Evolutionary conservation across 192 early-diverging fungal species (phyloP).

Genomic region (Cladochytrium replicatum): DNA sequence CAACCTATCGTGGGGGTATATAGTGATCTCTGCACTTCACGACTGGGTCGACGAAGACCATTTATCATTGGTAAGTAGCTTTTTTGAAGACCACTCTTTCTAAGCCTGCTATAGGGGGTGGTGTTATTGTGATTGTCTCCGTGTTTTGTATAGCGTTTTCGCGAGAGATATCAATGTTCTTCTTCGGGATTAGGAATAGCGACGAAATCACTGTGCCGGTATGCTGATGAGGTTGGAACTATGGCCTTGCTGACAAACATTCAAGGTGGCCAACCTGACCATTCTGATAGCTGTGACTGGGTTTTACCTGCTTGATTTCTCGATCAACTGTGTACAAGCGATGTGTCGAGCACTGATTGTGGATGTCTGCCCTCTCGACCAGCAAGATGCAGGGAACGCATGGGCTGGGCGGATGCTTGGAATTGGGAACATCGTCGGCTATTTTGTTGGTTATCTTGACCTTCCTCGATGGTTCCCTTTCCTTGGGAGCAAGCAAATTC

Average conservation of each 20-base stretch:
- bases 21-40: slow-evolving; percentile 63
- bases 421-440: slow-evolving; percentile 73
- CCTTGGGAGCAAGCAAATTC: slow-evolving; percentile 65
- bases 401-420: slow-evolving; percentile 83
- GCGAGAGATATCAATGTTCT: slow-evolving; percentile 35
- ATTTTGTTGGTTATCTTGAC: slow-evolving; percentile 76
- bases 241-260: slow-evolving; percentile 25
- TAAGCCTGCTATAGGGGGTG: slow-evolving; percentile 41
- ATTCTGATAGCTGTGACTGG: slow-evolving; percentile 64
- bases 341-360: slow-evolving; percentile 75
- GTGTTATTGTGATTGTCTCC: slow-evolving; percentile 47
- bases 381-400: slow-evolving; percentile 73
- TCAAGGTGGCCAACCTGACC: slow-evolving; percentile 18
- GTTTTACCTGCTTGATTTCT: slow-evolving; percentile 90
- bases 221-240: slow-evolving; percentile 11
- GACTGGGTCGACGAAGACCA: slow-evolving; percentile 68
- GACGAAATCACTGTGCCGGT: background rate
- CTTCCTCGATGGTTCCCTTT: slow-evolving; percentile 54
- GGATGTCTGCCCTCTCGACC: slow-evolving; percentile 65
- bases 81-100: slow-evolving; percentile 4
- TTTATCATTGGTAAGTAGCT: slow-evolving; percentile 52
- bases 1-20: slow-evolving; percentile 75
- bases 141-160: slow-evolving; percentile 67
- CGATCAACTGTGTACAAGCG: slow-evolving; percentile 82
- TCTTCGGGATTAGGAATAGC: background rate